Evolutionary conservation across 441 rosid genomes (phyloP), one percentile per base, ranked within the genome.

Genomic region (Gossypium trilobum): DNA sequence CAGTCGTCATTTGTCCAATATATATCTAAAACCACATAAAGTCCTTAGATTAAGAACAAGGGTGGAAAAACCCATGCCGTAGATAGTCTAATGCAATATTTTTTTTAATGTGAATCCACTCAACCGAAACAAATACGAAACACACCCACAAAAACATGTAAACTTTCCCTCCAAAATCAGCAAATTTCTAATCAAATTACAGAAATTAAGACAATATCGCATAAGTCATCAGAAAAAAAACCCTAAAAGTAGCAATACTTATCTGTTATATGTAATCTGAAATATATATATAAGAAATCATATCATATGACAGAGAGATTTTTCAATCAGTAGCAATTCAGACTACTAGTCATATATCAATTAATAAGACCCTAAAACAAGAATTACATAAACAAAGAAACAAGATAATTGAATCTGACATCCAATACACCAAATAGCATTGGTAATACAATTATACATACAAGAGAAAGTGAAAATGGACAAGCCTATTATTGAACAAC

Each of bases 1-100:
- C 68, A 9, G 87, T 70, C 57, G 90, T 86, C 98, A 89, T 88
- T 27, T 44, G 16, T 27, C 70, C 71, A 78, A 74, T 68, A 73
- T 64, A 56, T 77, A 46, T 46, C 85, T 80, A 70, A 73, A 80
- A 76, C 25, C 71, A 80, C 5, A 46, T 0, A 57, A 72, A 76
- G 54, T 33, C 25, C 55, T 55, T 23, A 10, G 16, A 50, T 50
- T 64, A 33, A 60, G 42, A 48, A 70, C 9, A n/a, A 22, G 62
- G 29, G 5, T 25, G 54, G 14, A 36, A 27, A 67, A 19, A 29
- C 8, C 44, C 5, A 71, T 23, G 44, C 36, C 8, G 42, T 2
- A 23, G 57, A 66, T 46, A 14, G 19, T 65, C 55, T 13, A 14
- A 17, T 36, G 52, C 68, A 22, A 59, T 6, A 10, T 16, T 2